phyloP scores from a whole-genome alignment of 2,329 filamentous ascomycete species.

The Ophiosphaerella herpotricha region DNA sequence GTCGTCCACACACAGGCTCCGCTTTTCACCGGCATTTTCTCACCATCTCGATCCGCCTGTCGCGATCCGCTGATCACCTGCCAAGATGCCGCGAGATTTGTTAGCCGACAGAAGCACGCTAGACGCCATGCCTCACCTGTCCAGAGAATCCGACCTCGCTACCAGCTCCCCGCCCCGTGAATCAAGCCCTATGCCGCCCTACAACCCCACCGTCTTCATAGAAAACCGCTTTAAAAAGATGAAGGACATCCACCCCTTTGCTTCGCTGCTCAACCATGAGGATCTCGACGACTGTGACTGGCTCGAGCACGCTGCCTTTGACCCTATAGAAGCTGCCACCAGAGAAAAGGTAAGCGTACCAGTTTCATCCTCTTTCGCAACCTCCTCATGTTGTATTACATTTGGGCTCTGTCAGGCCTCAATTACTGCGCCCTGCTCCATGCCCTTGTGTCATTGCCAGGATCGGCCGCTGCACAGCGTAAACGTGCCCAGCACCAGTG shows the following conservation, averaged over 20 bases:
- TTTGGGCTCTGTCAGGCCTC: constrained; percentile 20
- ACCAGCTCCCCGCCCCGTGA: constrained; percentile 18
- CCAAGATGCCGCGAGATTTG: constrained; percentile 51
- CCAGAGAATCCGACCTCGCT: constrained; percentile 36
- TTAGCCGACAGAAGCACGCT: constrained; percentile 42
- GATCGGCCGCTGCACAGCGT: not conserved
- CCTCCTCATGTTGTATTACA: constrained; percentile 9
- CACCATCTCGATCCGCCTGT: constrained; percentile 2
- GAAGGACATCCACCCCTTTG: constrained; percentile 71
- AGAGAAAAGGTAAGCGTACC: constrained; percentile 62
- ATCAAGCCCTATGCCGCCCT: constrained; percentile 26
- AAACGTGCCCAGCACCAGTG: too few species aligned
- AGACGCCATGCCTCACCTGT: constrained; percentile 44
- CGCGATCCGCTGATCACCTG: constrained; percentile 7
- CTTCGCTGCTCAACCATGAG: constrained; percentile 71
- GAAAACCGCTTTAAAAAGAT: constrained; percentile 38
- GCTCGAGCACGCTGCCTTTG: constrained; percentile 64
- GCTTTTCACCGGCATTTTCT: constrained; percentile 12
- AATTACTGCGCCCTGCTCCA: constrained; percentile 16
- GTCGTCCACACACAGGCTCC: constrained; percentile 9
- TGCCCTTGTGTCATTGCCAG: constrained; percentile 9
- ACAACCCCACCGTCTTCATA: constrained; percentile 25
- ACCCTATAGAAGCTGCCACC: constrained; percentile 60
- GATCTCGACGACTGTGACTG: constrained; percentile 67
- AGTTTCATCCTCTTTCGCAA: constrained; percentile 1